Conservation (phyloP, 1,139 yeast genomes). For the Blastobotrys ciferrii region DNA sequence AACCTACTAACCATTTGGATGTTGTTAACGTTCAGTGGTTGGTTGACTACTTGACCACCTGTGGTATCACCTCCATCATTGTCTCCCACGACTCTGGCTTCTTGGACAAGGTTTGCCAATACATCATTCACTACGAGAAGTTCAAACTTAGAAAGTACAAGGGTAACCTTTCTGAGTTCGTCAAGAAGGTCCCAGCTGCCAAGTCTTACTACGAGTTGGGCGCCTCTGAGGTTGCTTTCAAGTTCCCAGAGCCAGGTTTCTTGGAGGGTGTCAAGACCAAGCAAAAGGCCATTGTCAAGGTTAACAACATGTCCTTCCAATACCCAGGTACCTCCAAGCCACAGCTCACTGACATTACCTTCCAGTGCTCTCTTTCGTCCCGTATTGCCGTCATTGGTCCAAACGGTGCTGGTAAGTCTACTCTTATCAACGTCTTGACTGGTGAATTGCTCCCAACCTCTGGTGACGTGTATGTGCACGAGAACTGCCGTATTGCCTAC, state of each 20-base stretch:
- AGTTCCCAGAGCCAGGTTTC: slow-evolving; percentile 99
- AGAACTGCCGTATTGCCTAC: slow-evolving; percentile 99
- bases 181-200: slow-evolving; percentile 98
- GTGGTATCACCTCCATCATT: slow-evolving; percentile 96
- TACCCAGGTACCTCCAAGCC: slow-evolving; percentile 98
- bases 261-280: slow-evolving; percentile 99
- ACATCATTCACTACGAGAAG: slow-evolving; percentile 99
- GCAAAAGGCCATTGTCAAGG: slow-evolving; percentile 99
- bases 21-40: slow-evolving; percentile 99
- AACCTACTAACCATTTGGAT: slow-evolving; percentile 99
- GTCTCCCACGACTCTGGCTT: slow-evolving; percentile 99
- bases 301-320: slow-evolving; percentile 94
- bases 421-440: slow-evolving; percentile 95
- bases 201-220: slow-evolving; percentile 98
- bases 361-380: slow-evolving; percentile 98
- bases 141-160: slow-evolving; percentile 99
- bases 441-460: slow-evolving; percentile 98
- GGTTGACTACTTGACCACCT: slow-evolving; percentile 96
- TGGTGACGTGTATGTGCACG: slow-evolving; percentile 99
- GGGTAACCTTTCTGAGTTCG: slow-evolving; percentile 99
- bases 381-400: slow-evolving; percentile 99
- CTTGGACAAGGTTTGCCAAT: slow-evolving; percentile 96
- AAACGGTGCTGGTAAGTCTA: slow-evolving; percentile 99
- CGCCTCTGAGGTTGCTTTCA: slow-evolving; percentile 94
- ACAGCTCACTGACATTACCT: slow-evolving; percentile 82